phyloP scores from a whole-genome alignment of 371 early-diverging fungal species.

The Haplosporangium sp. region DNA sequence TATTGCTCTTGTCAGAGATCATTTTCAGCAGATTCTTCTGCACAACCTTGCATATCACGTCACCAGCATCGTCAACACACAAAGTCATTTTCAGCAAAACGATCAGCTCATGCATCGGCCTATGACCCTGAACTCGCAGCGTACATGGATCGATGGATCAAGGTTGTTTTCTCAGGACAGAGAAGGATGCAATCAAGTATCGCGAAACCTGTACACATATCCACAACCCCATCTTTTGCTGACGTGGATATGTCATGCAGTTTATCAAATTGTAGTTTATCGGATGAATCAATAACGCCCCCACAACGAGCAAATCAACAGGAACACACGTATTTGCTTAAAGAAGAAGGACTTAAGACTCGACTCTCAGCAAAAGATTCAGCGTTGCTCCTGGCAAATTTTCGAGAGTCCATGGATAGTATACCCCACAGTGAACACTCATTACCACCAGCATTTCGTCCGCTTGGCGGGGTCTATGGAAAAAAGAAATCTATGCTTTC shows the following conservation, averaged over 20 bases:
- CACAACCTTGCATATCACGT: slow-evolving; percentile 4
- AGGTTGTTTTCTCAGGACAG: slow-evolving; percentile 19
- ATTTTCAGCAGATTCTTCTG: neutral
- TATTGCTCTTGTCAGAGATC: neutral
- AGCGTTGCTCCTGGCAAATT: neutral
- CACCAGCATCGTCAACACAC: slow-evolving; percentile 1
- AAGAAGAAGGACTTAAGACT: too few species aligned
- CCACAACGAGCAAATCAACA: neutral
- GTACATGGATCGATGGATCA: slow-evolving; percentile 51
- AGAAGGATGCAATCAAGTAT: slow-evolving; percentile 20
- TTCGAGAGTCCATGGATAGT: slow-evolving; percentile 10
- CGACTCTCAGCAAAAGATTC: neutral
- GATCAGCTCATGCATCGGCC: neutral
- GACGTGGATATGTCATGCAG: slow-evolving; percentile 7
- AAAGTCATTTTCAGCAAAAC: neutral
- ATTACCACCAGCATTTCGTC: slow-evolving; percentile 15
- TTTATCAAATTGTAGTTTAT: neutral
- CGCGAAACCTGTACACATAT: slow-evolving; percentile 15
- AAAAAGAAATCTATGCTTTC: slow-evolving; percentile 10
- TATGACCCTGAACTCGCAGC: slow-evolving; percentile 43
- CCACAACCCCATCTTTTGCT: slow-evolving; percentile 18
- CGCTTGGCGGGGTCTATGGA: neutral
- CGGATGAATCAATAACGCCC: neutral
- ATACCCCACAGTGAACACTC: slow-evolving; percentile 10
- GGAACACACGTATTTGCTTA: neutral